A percentile compares a stretch with the other conserved stretches of the same genome.
Conservation (phyloP, 176 grass and related monocot species). For the Urochloa ruziziensis region DNA sequence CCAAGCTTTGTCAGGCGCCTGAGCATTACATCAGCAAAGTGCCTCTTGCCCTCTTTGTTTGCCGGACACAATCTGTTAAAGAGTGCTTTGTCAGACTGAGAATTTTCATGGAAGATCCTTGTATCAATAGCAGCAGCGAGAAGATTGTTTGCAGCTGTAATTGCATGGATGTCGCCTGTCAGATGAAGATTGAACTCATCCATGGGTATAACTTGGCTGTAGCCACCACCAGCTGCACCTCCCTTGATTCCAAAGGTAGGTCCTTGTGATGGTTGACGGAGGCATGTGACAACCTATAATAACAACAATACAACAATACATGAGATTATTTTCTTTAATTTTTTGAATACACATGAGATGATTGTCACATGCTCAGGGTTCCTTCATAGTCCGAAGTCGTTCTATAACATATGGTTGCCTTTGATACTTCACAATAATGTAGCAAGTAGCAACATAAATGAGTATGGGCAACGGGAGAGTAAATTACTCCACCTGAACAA, state of each 20-base stretch:
- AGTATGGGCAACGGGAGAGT: too few species aligned
- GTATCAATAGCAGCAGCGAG: conserved; percentile 98
- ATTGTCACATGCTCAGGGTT: background rate
- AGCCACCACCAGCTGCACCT: conserved; percentile 95
- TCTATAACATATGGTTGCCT: background rate
- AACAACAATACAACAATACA: conserved; percentile 18
- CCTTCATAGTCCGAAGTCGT: too few species aligned
- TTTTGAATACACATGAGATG: background rate
- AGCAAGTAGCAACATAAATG: background rate
- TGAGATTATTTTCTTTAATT: background rate
- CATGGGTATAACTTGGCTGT: conserved; percentile 99
- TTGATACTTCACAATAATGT: background rate
- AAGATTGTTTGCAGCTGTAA: conserved; percentile 98
- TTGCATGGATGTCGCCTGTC: conserved; percentile 96
- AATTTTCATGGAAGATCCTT: conserved; percentile 83
- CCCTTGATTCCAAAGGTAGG: conserved; percentile 98
- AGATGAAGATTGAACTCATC: conserved; percentile 99
- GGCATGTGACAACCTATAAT: conserved; percentile 80
- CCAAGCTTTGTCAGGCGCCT: conserved; percentile 74
- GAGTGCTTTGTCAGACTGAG: conserved; percentile 94
- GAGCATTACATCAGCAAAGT: conserved; percentile 80
- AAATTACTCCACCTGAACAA: too few species aligned
- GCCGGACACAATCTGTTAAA: conserved; percentile 89
- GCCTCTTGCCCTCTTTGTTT: conserved; percentile 95
- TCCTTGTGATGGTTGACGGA: conserved; percentile 95